Base-by-base conservation (phyloP, 768 basidiomycete genomes). In the Lactifluus subvellereus region DNA sequence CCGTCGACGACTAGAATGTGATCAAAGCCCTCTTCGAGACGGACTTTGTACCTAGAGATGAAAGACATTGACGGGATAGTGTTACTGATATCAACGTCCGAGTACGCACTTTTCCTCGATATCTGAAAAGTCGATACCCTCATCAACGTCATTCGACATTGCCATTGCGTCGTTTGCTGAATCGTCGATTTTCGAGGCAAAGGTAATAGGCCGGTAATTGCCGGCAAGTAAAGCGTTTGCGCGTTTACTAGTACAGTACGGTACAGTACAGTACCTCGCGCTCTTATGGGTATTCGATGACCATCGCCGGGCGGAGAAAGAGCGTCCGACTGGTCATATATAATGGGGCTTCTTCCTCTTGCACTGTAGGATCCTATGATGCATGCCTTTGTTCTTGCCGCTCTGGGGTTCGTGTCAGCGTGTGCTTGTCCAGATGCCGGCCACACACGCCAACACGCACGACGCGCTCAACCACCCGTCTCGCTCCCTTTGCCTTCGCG, bases 1-100 rank as follows among this genome's bases (percentile, higher is more conserved):
- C 94, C 93, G 74, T 98, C 97, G 62, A 98, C 85, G 57, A 98
- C 89, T 57, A 99, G 75, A 60, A 92, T 84, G 71, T 90, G 91
- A 78, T 98, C 97, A 70, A 98, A 84, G 45, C 90, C 83, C 67
- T 93, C 87, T 69, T 92, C 89, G 66, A 86, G 84, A 61, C 91
- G 79, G 69, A 95, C 87, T 67, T 86, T 81, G 77, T 94, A 96
- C 79, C 94, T 97, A 40, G 22, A 50, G 43, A 45, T 4, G n/a
- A 13, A 13, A 1, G 0, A 3, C n/a, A 57, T 40, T 5, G 11
- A 32, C 32, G 3, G 3, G 51, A 37, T 40, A 33, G 37, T 22
- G 20, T 16, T 14, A 32, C 14, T 27, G 30, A 48, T 1, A 30
- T 13, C 3, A 20, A 4, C 2, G 8, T 10, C 10, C 7, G 13